Base-by-base conservation (phyloP, 768 basidiomycete genomes). In the Hygrophorus pudorinus region DNA sequence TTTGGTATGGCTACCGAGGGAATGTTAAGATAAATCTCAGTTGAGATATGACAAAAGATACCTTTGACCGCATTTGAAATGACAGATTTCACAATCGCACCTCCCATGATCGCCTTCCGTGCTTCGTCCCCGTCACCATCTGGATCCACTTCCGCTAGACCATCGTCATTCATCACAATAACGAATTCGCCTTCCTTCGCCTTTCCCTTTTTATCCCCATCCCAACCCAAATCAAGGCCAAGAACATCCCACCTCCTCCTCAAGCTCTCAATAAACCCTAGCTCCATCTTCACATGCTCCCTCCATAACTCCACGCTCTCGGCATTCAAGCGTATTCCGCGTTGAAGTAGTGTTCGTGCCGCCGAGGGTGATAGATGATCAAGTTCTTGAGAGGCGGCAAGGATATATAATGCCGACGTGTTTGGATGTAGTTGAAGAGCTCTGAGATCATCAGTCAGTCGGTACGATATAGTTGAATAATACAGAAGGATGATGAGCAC, bases 261-360 rank as follows among this genome's bases (percentile, higher is more conserved):
- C 38, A 93, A 64, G 11, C 75, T 76, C 65, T 94, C 90, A 6
- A 89, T 67, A 60, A 88, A 94, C 2, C 80, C 79, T 4, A 93
- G 64, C 59, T 97, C 92, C 77, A 96, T 88, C 57, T 80, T 80
- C 50, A 90, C 78, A 57, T 92, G 94, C 61, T 93, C 91, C 16
- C 70, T 70, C 92, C 92, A 97, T 61, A 97, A 67, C 45, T 81
- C 79, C 27, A 74, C 60, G 50, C 78, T 85, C 42, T 81, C 76
- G 10, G 70, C 65, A 51, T 90, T 83, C 39, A 94, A 60, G 29
- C 92, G 75, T 37, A 94, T 70, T 10, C 92, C 92, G 5, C 92
- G 79, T 49, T 92, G 86, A 34, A 97, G 70, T 32, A 93, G 66
- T 29, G 81, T 73, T 21, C 92, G 83, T 8, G 91, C 89, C 0